Evolutionary conservation across 257 asterid genomes (phyloP).

Genomic region (Nicotiana noctiflora): DNA sequence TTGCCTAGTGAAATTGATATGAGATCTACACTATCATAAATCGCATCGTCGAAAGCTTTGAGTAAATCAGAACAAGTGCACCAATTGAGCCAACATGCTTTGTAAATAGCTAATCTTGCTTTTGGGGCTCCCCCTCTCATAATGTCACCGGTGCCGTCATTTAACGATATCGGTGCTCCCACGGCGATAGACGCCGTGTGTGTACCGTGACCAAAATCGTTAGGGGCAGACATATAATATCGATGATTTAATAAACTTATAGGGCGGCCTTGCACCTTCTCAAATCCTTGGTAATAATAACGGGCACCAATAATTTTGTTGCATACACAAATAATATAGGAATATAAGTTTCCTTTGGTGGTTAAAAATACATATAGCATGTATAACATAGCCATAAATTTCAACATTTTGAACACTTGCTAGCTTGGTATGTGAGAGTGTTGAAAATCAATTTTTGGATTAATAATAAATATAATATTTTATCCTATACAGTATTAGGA

Average conservation of each 20-base stretch:
- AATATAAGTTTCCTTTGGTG: no score
- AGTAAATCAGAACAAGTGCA: constrained; percentile 5
- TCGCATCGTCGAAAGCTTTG: constrained; percentile 14
- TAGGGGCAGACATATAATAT: constrained; percentile 3
- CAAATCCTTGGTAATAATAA: constrained; percentile 14
- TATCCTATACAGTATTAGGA: no score
- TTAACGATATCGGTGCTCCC: background rate
- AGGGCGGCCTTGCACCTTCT: background rate
- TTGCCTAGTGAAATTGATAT: background rate
- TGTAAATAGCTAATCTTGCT: constrained; percentile 14
- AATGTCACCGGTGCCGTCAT: background rate
- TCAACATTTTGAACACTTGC: no score
- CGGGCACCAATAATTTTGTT: constrained; percentile 17
- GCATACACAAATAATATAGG: background rate
- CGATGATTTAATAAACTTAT: background rate
- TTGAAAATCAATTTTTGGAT: no score
- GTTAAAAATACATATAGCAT: no score
- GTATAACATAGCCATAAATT: no score
- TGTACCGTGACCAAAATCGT: constrained; percentile 19
- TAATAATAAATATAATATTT: no score
- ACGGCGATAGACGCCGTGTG: constrained; percentile 16
- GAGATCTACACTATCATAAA: constrained; percentile 11
- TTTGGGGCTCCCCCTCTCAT: constrained; percentile 17
- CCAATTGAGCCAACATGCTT: constrained; percentile 5
- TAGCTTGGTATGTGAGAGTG: no score